Conservation (phyloP, 805 yeast genomes). For the Yarrowia sp. region DNA sequence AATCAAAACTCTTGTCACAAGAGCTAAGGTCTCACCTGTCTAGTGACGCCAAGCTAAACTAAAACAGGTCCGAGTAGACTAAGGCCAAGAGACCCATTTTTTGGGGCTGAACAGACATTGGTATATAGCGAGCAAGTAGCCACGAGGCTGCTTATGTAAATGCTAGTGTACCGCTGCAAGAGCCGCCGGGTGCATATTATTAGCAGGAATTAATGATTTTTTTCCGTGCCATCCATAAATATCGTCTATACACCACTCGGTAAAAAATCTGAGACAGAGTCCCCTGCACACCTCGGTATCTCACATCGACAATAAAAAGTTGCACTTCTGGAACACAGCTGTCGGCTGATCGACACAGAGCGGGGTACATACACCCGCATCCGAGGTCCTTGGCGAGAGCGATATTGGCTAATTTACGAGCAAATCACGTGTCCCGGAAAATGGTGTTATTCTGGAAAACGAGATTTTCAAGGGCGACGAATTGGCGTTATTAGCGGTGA, state of each 20-base stretch:
- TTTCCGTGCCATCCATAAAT: no score
- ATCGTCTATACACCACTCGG: no score
- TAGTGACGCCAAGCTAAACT: constrained; percentile 4
- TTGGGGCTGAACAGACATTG: neutral
- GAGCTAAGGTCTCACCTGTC: neutral
- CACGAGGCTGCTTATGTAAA: no score
- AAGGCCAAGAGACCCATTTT: neutral
- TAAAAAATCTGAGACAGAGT: neutral
- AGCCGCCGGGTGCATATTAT: no score
- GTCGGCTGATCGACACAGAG: constrained; percentile 17
- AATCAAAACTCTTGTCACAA: neutral
- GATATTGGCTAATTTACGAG: constrained; percentile 1
- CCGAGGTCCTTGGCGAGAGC: constrained; percentile 16
- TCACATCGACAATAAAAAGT: neutral
- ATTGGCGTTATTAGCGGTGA: no score
- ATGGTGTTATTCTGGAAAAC: no score
- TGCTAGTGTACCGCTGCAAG: no score
- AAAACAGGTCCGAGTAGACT: constrained; percentile 14
- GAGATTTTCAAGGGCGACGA: no score
- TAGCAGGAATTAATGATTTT: no score
- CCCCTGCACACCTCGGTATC: neutral
- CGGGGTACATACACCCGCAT: constrained; percentile 12
- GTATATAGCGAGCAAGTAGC: neutral
- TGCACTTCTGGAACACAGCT: neutral
- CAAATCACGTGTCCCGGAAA: constrained; percentile 14